phyloP scores from a whole-genome alignment of 2,329 filamentous ascomycete genomes.

The Claviceps capensis region DNA sequence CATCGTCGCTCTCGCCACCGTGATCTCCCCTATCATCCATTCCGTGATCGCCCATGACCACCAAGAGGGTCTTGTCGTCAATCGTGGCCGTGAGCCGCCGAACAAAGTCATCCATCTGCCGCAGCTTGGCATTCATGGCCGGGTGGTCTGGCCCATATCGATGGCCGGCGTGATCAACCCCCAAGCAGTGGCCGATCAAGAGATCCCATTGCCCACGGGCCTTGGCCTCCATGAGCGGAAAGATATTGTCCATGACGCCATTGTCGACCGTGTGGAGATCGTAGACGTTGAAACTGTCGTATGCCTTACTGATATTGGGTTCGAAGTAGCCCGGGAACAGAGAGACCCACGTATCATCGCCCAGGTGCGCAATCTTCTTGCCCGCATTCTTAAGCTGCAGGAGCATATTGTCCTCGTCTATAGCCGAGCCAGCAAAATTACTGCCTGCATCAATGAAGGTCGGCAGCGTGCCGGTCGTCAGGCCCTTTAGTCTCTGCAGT shows the following conservation, averaged over 20 bases:
- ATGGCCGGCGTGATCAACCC: slow-evolving; percentile 94
- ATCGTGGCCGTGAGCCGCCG: slow-evolving; percentile 55
- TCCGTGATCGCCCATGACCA: slow-evolving; percentile 98
- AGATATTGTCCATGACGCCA: slow-evolving; percentile 81
- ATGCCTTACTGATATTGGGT: slow-evolving; percentile 68
- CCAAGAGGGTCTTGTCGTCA: slow-evolving; percentile 74
- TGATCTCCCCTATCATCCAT: slow-evolving; percentile 98
- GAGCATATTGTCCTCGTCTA: slow-evolving; percentile 78
- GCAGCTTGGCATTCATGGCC: slow-evolving; percentile 81
- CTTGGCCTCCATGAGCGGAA: slow-evolving; percentile 59
- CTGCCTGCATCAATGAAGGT: slow-evolving; percentile 90
- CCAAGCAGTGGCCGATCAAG: slow-evolving; percentile 86
- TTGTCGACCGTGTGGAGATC: slow-evolving; percentile 95
- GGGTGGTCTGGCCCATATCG: slow-evolving; percentile 87
- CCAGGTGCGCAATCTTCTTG: slow-evolving; percentile 76
- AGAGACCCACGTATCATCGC: slow-evolving; percentile 95
- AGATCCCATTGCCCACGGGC: slow-evolving; percentile 72
- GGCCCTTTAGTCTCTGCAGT: slow-evolving; percentile 77
- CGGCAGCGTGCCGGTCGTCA: slow-evolving; percentile 89
- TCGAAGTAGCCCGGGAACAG: slow-evolving; percentile 93
- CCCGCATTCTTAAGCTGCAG: slow-evolving; percentile 50
- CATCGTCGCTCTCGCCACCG: slow-evolving; percentile 94
- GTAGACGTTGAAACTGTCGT: slow-evolving; percentile 98
- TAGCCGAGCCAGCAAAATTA: slow-evolving; percentile 88
- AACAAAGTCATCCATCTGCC: slow-evolving; percentile 79